phyloP scores from a whole-genome alignment of 768 basidiomycete genomes.

The Leucocoprinus birnbaumii region DNA sequence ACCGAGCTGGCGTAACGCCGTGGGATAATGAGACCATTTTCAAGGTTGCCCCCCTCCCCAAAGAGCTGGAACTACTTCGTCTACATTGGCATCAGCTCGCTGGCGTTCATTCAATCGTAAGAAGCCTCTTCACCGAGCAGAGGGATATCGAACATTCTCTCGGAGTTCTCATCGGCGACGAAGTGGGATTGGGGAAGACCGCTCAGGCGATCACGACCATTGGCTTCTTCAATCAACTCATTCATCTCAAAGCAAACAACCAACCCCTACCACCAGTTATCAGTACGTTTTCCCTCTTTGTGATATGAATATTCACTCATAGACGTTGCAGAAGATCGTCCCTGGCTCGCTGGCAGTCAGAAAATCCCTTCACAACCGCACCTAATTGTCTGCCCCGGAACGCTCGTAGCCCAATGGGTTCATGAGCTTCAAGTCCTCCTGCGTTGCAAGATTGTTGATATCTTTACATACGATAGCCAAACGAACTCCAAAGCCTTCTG shows the following conservation, averaged over 20 bases:
- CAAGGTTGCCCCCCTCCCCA: background rate
- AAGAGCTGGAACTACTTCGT: too few species aligned
- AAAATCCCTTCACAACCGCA: slow-evolving; percentile 15
- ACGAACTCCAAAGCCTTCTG: slow-evolving; percentile 17
- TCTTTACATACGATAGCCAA: slow-evolving; percentile 21
- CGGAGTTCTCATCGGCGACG: slow-evolving; percentile 20
- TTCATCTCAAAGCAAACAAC: background rate
- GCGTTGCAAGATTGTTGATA: slow-evolving; percentile 16
- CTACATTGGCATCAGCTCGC: slow-evolving; percentile 8
- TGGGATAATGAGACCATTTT: background rate
- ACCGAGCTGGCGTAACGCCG: background rate
- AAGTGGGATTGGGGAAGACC: slow-evolving; percentile 31
- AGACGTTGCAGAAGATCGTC: too few species aligned
- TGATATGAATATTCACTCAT: too few species aligned
- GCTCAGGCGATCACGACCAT: slow-evolving; percentile 18
- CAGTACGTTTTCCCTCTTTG: slow-evolving; percentile 18
- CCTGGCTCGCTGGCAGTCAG: slow-evolving; percentile 9
- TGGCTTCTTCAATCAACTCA: slow-evolving; percentile 17
- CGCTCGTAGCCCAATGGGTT: slow-evolving; percentile 22
- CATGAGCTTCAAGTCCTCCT: slow-evolving; percentile 17
- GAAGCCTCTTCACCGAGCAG: background rate
- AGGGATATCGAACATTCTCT: background rate
- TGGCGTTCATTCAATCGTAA: slow-evolving; percentile 16
- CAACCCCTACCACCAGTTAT: slow-evolving; percentile 22
- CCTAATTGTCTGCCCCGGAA: slow-evolving; percentile 23